Percentiles rank a stretch among this genome's conserved stretches.
phyloP scores from a whole-genome alignment of 2,329 filamentous ascomycete genomes.

The Penicillium sp. region DNA sequence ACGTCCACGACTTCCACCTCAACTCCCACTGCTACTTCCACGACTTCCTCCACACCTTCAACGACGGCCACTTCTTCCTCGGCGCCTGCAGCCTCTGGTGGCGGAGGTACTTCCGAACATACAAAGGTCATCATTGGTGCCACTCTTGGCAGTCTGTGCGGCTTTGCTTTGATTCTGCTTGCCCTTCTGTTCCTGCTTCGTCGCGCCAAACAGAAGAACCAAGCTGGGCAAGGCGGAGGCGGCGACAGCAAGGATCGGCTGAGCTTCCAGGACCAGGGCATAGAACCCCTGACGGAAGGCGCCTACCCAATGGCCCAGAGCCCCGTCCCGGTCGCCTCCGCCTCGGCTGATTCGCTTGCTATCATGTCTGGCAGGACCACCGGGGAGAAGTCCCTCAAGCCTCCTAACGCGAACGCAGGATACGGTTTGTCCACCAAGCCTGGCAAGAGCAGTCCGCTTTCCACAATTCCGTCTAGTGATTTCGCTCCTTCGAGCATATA shows the following conservation, averaged over 20 bases:
- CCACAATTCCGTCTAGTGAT: conserved; percentile 31
- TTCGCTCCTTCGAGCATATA: conserved; percentile 23
- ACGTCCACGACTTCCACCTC: conserved; percentile 27
- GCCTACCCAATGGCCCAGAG: conserved; percentile 48
- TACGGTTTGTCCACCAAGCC: conserved; percentile 22
- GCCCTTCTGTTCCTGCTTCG: conserved; percentile 65
- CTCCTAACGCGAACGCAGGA: conserved; percentile 19
- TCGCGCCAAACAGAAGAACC: conserved; percentile 51
- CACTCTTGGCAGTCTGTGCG: conserved; percentile 76
- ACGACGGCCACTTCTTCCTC: conserved; percentile 30
- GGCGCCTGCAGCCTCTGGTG: conserved; percentile 33
- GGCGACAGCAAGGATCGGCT: conserved; percentile 57
- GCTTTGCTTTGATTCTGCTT: conserved; percentile 67
- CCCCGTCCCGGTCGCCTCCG: conserved; percentile 33
- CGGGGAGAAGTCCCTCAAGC: conserved; percentile 34
- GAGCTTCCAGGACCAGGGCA: conserved; percentile 46
- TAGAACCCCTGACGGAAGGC: conserved; percentile 43
- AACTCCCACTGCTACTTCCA: conserved; percentile 30
- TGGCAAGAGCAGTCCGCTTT: conserved; percentile 27
- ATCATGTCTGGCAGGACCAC: conserved; percentile 41
- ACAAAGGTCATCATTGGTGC: conserved; percentile 70
- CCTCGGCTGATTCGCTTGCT: conserved; percentile 40
- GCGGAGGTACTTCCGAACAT: conserved; percentile 25
- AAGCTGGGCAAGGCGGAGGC: conserved; percentile 48
- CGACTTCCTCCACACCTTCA: conserved; percentile 33